Conservation (phyloP, 164 flowering plant species). For the Pachysandra terminalis region DNA sequence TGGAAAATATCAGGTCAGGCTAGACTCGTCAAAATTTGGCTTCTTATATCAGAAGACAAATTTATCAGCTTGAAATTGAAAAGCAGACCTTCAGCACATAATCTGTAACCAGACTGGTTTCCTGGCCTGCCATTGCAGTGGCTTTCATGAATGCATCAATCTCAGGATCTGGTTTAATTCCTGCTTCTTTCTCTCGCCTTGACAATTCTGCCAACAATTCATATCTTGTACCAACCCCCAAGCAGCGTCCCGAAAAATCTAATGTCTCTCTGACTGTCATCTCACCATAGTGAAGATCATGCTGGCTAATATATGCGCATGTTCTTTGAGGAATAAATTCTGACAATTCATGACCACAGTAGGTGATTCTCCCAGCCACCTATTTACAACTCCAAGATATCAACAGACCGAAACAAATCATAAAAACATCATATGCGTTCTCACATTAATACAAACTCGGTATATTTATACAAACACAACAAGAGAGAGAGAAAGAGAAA, state of each 20-base stretch:
- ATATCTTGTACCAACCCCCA: constrained; percentile 63
- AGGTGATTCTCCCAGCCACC: constrained; percentile 47
- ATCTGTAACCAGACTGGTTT: constrained; percentile 51
- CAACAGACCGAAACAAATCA: not conserved
- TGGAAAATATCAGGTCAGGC: not conserved
- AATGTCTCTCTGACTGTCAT: constrained; percentile 64
- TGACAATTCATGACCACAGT: constrained; percentile 47
- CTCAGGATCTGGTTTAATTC: constrained; percentile 63
- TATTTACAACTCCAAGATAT: constrained; percentile 13
- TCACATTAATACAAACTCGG: not conserved
- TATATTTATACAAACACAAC: not conserved
- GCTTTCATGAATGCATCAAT: constrained; percentile 71
- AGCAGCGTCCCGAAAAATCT: constrained; percentile 59
- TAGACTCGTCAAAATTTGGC: not conserved
- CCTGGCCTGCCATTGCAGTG: constrained; percentile 50
- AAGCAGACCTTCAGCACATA: constrained; percentile 52
- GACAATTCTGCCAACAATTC: constrained; percentile 48
- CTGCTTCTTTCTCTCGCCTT: constrained; percentile 49
- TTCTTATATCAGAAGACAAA: not conserved
- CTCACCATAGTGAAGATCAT: constrained; percentile 56
- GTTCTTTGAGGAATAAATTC: constrained; percentile 55
- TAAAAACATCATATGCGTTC: not conserved
- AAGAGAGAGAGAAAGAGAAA: constrained; percentile 3
- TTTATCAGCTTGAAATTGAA: not conserved
- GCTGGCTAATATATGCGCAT: constrained; percentile 53